Base-by-base conservation (phyloP, 176 grass and related monocot genomes). In the Hyparrhenia diplandra region DNA sequence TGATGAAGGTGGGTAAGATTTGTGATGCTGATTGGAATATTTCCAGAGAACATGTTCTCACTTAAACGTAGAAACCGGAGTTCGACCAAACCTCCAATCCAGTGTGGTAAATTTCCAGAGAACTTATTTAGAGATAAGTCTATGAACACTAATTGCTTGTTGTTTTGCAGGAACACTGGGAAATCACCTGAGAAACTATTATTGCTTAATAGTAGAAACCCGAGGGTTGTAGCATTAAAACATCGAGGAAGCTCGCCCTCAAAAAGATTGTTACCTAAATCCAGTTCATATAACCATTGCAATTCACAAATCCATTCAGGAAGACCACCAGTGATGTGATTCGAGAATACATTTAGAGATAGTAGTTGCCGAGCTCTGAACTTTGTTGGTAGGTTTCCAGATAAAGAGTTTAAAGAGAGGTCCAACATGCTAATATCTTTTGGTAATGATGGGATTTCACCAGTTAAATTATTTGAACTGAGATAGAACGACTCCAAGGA, bases 11-110 rank as follows among this genome's bases (percentile, higher is more conserved):
- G 2, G 6, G 0, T 3, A 13, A 92, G 73, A 66, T 82, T 68
- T 67, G 8, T 69, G 14, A 79, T 18, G 8, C 73, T 83, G 5
- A 3, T 34, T 47, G 79, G 42, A 80, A 74, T 40, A 10, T 66
- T 64, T 13, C 86, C 83, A 21, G 41, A 40, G 1, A 92, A 62
- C 18, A 40, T 80, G 23, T 92, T 92, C 1, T 80, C 51, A 2
- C 67, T 75, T 16, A 83, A 40, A 10, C 1, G 10, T 10, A 83
- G 16, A n/a, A 13, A 60, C 6, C 1, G 6, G 3, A 71, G 3
- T 43, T 0, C 2, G 1, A 69, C 27, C 23, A 52, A 6, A 23
- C 35, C 10, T 5, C 60, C 60, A 31, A 78, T 78, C 75, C 75
- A 78, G 0, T 18, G 4, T 8, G 75, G 75, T n/a, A 78, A 47